Evolutionary conservation across 495 filamentous ascomycete species (phyloP).

Genomic region (Penicillium lagena): DNA sequence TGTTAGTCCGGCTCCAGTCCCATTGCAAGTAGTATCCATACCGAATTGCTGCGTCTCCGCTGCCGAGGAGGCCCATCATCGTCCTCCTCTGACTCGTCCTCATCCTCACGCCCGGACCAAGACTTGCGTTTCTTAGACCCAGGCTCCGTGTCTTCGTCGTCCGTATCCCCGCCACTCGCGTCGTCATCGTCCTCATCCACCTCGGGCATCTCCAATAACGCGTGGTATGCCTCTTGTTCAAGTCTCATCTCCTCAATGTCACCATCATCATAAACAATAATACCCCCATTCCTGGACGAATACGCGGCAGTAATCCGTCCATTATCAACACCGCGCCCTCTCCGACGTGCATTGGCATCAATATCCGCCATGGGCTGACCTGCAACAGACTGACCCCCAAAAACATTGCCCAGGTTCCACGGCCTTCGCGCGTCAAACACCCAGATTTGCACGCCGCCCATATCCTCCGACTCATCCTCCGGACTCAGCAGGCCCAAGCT

Average conservation of each 20-base stretch:
- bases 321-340: slow-evolving; percentile 44
- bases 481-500: slow-evolving; percentile 57
- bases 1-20: slow-evolving; percentile 13
- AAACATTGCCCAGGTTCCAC: slow-evolving; percentile 93
- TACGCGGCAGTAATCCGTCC: slow-evolving; percentile 69
- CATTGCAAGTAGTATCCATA: slow-evolving; percentile 33
- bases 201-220: slow-evolving; percentile 82
- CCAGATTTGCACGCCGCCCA: slow-evolving; percentile 85
- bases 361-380: slow-evolving; percentile 37
- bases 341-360: slow-evolving; percentile 45
- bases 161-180: slow-evolving; percentile 36
- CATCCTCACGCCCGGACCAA: slow-evolving; percentile 67
- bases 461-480: slow-evolving; percentile 51
- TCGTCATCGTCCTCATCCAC: slow-evolving; percentile 61
- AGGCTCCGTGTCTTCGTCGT: slow-evolving; percentile 27
- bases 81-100: slow-evolving; percentile 58
- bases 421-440: slow-evolving; percentile 84
- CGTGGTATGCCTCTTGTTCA: slow-evolving; percentile 76
- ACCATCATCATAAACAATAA: slow-evolving; percentile 91
- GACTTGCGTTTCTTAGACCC: slow-evolving; percentile 73
- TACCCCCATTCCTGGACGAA: slow-evolving; percentile 70
- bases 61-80: slow-evolving; percentile 67
- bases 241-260: slow-evolving; percentile 79
- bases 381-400: slow-evolving; percentile 59
- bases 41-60: slow-evolving; percentile 79